These are phyloP conservation scores for Catunica adiposa DNA, from an alignment of 2,329 filamentous ascomycete species.

Conservation along the genomic window DNA sequence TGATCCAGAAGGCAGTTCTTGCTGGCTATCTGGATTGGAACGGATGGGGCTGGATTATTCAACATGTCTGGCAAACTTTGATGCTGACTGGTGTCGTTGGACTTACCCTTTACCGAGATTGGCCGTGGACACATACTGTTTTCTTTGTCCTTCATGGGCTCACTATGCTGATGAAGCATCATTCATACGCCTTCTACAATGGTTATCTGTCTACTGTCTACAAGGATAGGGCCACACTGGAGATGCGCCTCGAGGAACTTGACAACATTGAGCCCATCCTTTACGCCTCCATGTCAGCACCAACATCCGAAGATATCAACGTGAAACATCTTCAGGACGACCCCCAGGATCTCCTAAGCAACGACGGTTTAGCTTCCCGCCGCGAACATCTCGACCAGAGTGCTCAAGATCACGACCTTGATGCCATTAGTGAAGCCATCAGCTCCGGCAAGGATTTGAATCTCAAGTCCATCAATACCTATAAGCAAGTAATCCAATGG, in stretches of 20 bases:
- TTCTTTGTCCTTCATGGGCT: constrained; percentile 61
- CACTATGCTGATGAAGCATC: constrained; percentile 71
- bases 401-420: constrained; percentile 43
- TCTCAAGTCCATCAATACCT: constrained; percentile 43
- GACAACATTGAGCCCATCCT: constrained; percentile 21
- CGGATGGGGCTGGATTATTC: constrained; percentile 52
- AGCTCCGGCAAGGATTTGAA: constrained; percentile 40
- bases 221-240: constrained; percentile 30
- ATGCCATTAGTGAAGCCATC: constrained; percentile 18
- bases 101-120: constrained; percentile 53
- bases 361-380: constrained; percentile 6
- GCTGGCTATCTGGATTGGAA: constrained; percentile 51
- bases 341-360: constrained; percentile 10
- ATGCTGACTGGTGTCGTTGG: constrained; percentile 47
- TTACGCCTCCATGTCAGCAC: constrained; percentile 8
- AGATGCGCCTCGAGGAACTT: constrained; percentile 37
- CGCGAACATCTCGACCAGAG: constrained; percentile 38
- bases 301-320: constrained; percentile 16
- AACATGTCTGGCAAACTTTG: constrained; percentile 54
- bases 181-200: constrained; percentile 66
- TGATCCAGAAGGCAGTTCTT: constrained; percentile 45
- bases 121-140: constrained; percentile 71
- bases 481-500: constrained; percentile 47
- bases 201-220: constrained; percentile 50
- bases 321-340: constrained; percentile 14